A percentile compares a stretch with the other conserved stretches of the same genome.
Conservation (phyloP, 1,139 yeast genomes). For the Scheffersomyces lignicola region DNA sequence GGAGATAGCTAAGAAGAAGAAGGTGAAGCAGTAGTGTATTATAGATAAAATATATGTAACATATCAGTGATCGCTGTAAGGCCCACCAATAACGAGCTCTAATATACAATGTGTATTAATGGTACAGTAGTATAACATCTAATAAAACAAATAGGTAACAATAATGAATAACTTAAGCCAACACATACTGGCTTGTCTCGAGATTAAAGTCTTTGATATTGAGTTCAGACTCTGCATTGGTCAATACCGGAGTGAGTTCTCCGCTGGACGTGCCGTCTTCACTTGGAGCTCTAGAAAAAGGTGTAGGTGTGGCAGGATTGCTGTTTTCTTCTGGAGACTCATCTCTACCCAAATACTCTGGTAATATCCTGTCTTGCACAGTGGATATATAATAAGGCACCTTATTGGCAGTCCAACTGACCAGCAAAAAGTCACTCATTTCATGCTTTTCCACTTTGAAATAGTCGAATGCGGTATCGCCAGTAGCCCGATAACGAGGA, state of each 20-base stretch:
- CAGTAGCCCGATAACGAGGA: conserved; percentile 53
- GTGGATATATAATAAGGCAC: conserved; percentile 81
- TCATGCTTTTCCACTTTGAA: conserved; percentile 63
- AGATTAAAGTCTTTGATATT: neutral
- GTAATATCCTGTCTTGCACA: conserved; percentile 46
- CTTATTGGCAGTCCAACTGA: conserved; percentile 88
- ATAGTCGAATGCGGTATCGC: conserved; percentile 62
- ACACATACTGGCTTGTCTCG: neutral
- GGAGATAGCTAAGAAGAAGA: conserved; percentile 5
- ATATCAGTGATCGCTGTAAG: no score
- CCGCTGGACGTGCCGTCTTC: neutral
- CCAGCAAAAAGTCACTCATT: conserved; percentile 66
- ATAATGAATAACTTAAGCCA: neutral
- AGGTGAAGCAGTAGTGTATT: no score
- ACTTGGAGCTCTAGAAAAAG: conserved; percentile 1
- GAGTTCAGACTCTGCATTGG: neutral
- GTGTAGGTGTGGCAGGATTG: conserved; percentile 4
- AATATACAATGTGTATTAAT: no score
- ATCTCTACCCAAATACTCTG: conserved; percentile 23
- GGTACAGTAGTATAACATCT: neutral
- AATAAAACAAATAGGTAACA: neutral
- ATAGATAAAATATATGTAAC: no score
- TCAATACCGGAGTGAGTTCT: neutral
- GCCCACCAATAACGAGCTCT: no score
- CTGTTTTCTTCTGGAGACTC: conserved; percentile 7